Percentiles rank a stretch among this genome's conserved stretches.
Conservation (phyloP, 768 basidiomycete species). For the Tulasnella sp. region DNA sequence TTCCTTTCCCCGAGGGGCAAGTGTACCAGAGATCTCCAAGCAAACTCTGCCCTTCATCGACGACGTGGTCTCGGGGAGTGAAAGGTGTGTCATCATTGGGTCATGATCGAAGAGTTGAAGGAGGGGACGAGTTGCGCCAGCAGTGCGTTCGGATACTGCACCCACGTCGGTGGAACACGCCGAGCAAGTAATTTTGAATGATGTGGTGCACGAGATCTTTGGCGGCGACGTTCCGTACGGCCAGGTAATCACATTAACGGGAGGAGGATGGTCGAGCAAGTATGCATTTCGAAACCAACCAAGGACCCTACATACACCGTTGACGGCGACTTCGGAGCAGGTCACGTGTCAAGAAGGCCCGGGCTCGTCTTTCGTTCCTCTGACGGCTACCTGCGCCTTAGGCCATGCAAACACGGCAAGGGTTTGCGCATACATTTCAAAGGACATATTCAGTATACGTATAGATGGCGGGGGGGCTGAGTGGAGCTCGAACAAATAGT, state of each 20-base stretch:
- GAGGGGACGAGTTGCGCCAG: not conserved
- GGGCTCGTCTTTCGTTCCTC: too few relatives aligned
- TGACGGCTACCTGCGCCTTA: too few relatives aligned
- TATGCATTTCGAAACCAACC: not conserved
- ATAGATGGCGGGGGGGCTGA: too few relatives aligned
- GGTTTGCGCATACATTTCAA: too few relatives aligned
- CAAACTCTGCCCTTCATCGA: not conserved
- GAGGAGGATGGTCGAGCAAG: too few relatives aligned
- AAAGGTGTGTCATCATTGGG: conserved; percentile 3
- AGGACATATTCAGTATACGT: too few relatives aligned
- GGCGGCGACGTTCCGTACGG: too few relatives aligned
- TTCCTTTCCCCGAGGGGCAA: conserved; percentile 2
- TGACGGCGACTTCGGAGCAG: not conserved
- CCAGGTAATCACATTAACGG: not conserved
- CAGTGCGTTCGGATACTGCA: not conserved
- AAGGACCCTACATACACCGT: not conserved
- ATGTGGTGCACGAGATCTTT: too few relatives aligned
- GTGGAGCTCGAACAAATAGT: too few relatives aligned
- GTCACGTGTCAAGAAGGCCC: not conserved
- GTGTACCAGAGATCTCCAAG: not conserved
- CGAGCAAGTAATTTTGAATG: too few relatives aligned
- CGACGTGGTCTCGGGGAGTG: not conserved
- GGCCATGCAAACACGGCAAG: too few relatives aligned
- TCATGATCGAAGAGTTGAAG: not conserved
- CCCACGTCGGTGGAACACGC: not conserved